Evolutionary conservation across 306 rosid genomes (phyloP), one percentile per base, ranked within the genome.

Genomic region (Prunus davidiana): DNA sequence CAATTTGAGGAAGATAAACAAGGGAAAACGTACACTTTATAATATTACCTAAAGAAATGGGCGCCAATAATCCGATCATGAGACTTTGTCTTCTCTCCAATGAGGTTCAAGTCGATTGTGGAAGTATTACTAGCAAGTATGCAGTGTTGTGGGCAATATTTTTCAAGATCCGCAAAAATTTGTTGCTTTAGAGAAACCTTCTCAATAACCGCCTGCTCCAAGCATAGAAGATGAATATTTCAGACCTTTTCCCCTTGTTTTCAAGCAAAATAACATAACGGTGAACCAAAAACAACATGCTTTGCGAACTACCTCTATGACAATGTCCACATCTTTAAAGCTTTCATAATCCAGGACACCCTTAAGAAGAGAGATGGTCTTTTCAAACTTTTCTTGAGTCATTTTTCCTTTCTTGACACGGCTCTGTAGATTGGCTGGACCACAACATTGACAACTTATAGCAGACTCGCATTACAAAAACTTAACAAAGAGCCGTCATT

Each of bases 81-180:
- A 83, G 93, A 92, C 75, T 79, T 91, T 64, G 89, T 91, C 87
- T 25, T 89, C 72, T 92, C 88, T 80, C 99, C 99, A 72, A 95
- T 92, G 71, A 92, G 90, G 82, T 92, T 81, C 89, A 95, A 87
- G 88, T 95, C 99, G 75, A 95, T 95, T 64, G 99, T 95, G 71
- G 99, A 95, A 69, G 99, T 95, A 88, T 95, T 95, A 80, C 92
- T 92, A 24, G 91, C 97, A 78, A 95, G 92, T 84, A 95, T 89
- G 86, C 98, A 95, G 84, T 91, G 93, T 76, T 88, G 86, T 15
- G 91, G 92, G 80, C 99, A 95, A 81, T 86, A 87, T 71, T 91
- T 95, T 83, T 92, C 99, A 30, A 95, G 98, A 71, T 95, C 99
- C 80, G 90, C 83, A 80, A 95, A 92, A 55, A 95, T 89, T 71